Evolutionary conservation across 2,329 filamentous ascomycete genomes (phyloP).

Genomic region (Colletotrichum plurivorum): DNA sequence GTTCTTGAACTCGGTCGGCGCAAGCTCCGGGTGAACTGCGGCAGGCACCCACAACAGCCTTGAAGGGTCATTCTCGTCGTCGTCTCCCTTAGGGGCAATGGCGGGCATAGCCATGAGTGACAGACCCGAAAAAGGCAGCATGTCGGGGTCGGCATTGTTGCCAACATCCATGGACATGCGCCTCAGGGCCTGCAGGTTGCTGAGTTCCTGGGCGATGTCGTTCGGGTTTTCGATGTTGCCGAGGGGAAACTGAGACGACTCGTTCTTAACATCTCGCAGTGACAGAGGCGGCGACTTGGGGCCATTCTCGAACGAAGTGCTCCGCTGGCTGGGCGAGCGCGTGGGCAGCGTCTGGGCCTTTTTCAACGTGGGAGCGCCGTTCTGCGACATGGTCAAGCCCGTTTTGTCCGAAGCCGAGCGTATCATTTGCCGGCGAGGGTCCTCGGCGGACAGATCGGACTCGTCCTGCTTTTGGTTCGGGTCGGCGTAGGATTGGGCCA

Average conservation of each 20-base stretch:
- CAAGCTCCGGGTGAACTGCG: slow-evolving; percentile 92
- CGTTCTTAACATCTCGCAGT: slow-evolving; percentile 68
- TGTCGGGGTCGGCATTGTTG: slow-evolving; percentile 79
- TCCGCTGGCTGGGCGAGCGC: slow-evolving; percentile 57
- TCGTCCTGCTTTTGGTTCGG: slow-evolving; percentile 56
- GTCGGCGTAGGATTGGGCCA: slow-evolving; percentile 68
- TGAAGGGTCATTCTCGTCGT: slow-evolving; percentile 90
- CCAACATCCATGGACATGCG: slow-evolving; percentile 95
- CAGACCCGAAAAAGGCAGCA: slow-evolving; percentile 78
- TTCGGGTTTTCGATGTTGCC: slow-evolving; percentile 92
- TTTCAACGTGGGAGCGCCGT: slow-evolving; percentile 51
- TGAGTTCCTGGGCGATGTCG: slow-evolving; percentile 91
- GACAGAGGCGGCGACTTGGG: slow-evolving; percentile 67
- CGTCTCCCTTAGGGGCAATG: slow-evolving; percentile 78
- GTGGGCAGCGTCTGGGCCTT: slow-evolving; percentile 61
- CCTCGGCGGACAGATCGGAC: slow-evolving; percentile 47
- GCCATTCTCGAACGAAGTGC: slow-evolving; percentile 56
- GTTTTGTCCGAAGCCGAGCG: slow-evolving; percentile 64
- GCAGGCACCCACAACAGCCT: slow-evolving; percentile 96
- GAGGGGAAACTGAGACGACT: slow-evolving; percentile 84
- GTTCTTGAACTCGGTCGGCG: slow-evolving; percentile 95
- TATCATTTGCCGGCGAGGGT: slow-evolving; percentile 57
- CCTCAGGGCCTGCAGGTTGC: slow-evolving; percentile 90
- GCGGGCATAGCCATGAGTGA: slow-evolving; percentile 79
- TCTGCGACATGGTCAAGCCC: slow-evolving; percentile 46